Percentiles rank a stretch among this genome's conserved stretches.
phyloP scores from a whole-genome alignment of 345 rosid genomes.

The Syzygium oleosum region DNA sequence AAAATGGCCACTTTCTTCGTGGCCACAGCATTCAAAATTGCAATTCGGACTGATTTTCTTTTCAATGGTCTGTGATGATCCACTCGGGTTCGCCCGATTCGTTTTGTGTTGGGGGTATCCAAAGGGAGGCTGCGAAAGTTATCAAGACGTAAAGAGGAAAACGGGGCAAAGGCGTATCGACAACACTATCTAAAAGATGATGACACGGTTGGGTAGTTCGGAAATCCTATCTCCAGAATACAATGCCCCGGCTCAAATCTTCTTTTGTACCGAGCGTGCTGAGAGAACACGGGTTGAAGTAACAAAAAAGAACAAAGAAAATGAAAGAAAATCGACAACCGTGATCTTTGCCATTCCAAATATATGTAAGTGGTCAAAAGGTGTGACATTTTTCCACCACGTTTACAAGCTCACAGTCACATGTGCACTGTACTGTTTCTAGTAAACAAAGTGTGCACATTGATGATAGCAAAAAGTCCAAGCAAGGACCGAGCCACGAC shows the following conservation, averaged over 20 bases:
- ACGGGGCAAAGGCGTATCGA: not conserved
- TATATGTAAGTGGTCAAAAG: too few species aligned
- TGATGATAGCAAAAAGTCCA: not conserved
- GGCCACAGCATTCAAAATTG: not conserved
- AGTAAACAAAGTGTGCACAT: too few species aligned
- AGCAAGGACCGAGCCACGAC: not conserved
- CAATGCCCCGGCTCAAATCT: not conserved
- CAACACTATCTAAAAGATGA: rapidly evolving
- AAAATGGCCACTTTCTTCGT: not conserved
- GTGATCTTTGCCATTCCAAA: too few species aligned
- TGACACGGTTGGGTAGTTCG: not conserved
- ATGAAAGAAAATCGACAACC: not conserved
- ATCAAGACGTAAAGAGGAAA: not conserved
- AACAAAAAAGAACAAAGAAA: not conserved
- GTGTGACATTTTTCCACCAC: too few species aligned
- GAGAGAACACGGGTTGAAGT: not conserved
- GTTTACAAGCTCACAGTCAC: too few species aligned
- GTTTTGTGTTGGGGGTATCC: not conserved
- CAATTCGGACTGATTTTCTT: not conserved
- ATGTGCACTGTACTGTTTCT: too few species aligned
- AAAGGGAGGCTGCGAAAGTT: not conserved
- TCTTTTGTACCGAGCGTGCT: not conserved
- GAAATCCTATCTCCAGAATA: not conserved
- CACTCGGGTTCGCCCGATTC: not conserved
- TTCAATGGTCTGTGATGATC: not conserved